Conservation (phyloP, 1,284 basidiomycete genomes). For the Hemileia vastatrix region DNA sequence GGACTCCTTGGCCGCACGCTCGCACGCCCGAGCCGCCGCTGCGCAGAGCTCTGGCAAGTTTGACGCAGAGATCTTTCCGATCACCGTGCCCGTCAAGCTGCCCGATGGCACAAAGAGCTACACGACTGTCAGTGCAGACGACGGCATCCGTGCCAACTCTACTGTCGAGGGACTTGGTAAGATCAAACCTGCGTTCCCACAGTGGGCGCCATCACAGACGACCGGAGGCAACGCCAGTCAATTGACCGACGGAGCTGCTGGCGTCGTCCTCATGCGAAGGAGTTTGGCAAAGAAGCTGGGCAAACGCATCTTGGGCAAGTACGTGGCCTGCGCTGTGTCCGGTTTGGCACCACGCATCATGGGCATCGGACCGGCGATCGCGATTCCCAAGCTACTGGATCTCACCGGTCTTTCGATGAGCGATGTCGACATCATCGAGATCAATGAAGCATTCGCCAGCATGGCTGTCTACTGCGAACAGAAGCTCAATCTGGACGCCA, state of each 20-base stretch:
- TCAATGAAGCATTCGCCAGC: conserved; percentile 26
- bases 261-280: conserved; percentile 74
- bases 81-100: too few relatives aligned
- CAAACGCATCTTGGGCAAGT: conserved; percentile 60
- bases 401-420: conserved; percentile 41
- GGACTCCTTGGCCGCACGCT: conserved; percentile 72
- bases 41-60: conserved; percentile 59
- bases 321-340: conserved; percentile 62
- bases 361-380: conserved; percentile 35
- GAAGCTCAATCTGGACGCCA: conserved; percentile 39
- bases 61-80: conserved; percentile 66
- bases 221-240: conserved; percentile 78
- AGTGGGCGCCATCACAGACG: conserved; percentile 67
- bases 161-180: conserved; percentile 58
- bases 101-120: conserved; percentile 22
- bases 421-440: conserved; percentile 45
- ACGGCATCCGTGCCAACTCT: conserved; percentile 75
- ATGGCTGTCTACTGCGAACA: conserved; percentile 39
- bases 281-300: conserved; percentile 66
- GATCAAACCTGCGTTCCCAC: conserved; percentile 71
- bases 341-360: conserved; percentile 50
- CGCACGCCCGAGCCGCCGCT: conserved; percentile 64
- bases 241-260: conserved; percentile 78
- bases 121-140: conserved; percentile 66
- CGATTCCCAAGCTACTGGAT: conserved; percentile 38